Evolutionary conservation across 306 rosid genomes (phyloP).

Genomic region (Vigna trinervia): DNA sequence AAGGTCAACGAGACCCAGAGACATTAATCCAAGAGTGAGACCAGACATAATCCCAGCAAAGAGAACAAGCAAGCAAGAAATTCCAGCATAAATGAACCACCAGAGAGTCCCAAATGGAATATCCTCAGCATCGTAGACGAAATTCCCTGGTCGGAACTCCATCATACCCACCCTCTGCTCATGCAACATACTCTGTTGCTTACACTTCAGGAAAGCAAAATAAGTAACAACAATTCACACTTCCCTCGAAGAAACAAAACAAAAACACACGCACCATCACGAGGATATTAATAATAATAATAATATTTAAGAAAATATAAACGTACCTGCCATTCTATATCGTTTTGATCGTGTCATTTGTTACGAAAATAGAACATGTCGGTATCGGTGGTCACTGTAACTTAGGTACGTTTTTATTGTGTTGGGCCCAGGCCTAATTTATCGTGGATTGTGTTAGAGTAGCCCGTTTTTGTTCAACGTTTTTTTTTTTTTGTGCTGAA

Average conservation of each 20-base stretch:
- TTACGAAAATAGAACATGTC: neutral
- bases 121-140: slow-evolving; percentile 63
- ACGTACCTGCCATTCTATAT: neutral
- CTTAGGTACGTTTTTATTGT: neutral
- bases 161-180: neutral
- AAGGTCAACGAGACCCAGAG: slow-evolving; percentile 77
- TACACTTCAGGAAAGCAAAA: neutral
- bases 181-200: neutral
- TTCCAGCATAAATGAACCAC: slow-evolving; percentile 81
- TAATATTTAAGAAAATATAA: neutral
- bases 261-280: neutral
- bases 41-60: slow-evolving; percentile 98
- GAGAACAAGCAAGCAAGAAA: slow-evolving; percentile 57
- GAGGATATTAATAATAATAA: neutral
- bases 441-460: neutral
- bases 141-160: slow-evolving; percentile 15
- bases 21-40: slow-evolving; percentile 86
- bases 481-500: too few species aligned
- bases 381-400: neutral
- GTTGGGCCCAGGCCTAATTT: neutral
- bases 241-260: neutral
- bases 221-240: neutral
- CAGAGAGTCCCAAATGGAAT: slow-evolving; percentile 60
- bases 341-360: neutral
- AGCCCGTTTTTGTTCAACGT: too few species aligned